Base-by-base conservation (phyloP, 345 rosid genomes). In the Hypericum androsaemum region DNA sequence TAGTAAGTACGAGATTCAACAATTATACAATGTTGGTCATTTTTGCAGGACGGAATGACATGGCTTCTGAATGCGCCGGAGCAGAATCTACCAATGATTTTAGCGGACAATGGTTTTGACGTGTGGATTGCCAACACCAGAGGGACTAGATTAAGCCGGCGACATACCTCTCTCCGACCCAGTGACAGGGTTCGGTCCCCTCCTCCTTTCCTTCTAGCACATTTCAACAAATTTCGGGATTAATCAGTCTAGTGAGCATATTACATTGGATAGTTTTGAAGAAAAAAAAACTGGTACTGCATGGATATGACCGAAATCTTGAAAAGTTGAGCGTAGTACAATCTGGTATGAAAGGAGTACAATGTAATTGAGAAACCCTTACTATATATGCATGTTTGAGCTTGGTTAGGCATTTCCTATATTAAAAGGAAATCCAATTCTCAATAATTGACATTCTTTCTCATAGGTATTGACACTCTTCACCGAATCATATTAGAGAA, bases 51-150 rank as follows among this genome's bases (percentile, higher is more conserved):
- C 65, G 98, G 97, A 43, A 68, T 77, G 84, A 77, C 95, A 16
- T 92, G 97, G 98, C 75, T 92, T 6, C 47, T 88, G 53, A 92
- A 92, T 63, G 64, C 86, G n/a, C 86, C 94, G 7, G 82, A 84
- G 6, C 88, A 85, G 62, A 78, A 81, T 61, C 70, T 92, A 12
- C 96, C 96, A 0, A 40, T 88, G 72, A 85, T 88, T 12, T 70
- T 92, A 65, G 94, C 95, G 6, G 95, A 92, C 43, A 43, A 72
- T 44, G 98, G 98, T n/a, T 92, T 82, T 50, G 98, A 88, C 54
- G 98, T 92, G 32, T 92, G 98, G 97, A 77, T 92, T 60, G 75
- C 82, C 16, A 88, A 88, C 73, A 71, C 78, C 0, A 66, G 98
- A 64, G 98, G 98, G 35, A 92, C 98, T 57, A 66, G 84, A 53